phyloP scores from a whole-genome alignment of 2,329 filamentous ascomycete species.

The Trichoderma sp. region DNA sequence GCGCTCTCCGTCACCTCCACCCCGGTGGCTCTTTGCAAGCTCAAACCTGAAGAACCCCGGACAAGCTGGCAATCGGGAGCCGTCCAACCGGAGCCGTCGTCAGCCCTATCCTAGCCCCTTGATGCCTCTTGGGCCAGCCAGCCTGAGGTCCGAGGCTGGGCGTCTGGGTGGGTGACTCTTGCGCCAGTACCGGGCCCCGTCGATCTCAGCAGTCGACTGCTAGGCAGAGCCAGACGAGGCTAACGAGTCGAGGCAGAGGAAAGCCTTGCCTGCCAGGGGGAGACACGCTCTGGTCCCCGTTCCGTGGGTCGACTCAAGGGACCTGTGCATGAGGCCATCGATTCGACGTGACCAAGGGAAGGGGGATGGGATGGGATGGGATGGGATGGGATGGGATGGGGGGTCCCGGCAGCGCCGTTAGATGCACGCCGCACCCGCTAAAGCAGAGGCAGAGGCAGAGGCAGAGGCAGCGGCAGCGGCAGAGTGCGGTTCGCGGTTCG shows the following conservation, averaged over 20 bases:
- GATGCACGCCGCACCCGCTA: background rate
- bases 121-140: constrained; percentile 18
- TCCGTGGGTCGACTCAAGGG: constrained; percentile 15
- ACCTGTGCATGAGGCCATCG: constrained; percentile 13
- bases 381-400: background rate
- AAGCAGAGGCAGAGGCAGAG: background rate
- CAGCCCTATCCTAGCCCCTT: constrained; percentile 21
- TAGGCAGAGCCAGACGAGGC: constrained; percentile 18
- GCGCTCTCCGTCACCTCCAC: constrained; percentile 18
- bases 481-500: background rate
- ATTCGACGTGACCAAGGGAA: background rate
- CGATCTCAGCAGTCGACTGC: constrained; percentile 17
- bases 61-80: constrained; percentile 19
- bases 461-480: background rate
- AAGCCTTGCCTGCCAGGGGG: constrained; percentile 16
- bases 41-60: constrained; percentile 24
- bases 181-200: constrained; percentile 14
- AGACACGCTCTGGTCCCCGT: constrained; percentile 6
- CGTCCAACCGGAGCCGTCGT: constrained; percentile 20
- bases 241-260: constrained; percentile 17
- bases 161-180: constrained; percentile 8
- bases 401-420: constrained; percentile 10
- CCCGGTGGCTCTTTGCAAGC: constrained; percentile 23
- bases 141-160: constrained; percentile 19
- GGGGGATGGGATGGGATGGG: background rate